Percentiles rank a stretch among this genome's conserved stretches.
Conservation (phyloP, 306 rosid species). For the peach (Prunus persica) region DNA sequence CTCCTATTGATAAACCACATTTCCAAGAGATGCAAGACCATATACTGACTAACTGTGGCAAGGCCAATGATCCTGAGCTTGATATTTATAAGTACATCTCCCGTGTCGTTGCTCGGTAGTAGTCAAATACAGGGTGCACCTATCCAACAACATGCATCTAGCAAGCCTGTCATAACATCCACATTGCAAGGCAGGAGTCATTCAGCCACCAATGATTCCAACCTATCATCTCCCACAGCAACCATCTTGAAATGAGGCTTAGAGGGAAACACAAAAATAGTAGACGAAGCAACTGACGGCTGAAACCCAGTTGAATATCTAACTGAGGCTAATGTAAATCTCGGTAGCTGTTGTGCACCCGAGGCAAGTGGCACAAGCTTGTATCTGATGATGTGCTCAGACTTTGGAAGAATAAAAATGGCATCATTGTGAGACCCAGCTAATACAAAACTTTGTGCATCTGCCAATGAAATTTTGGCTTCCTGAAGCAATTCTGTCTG, state of each 20-base stretch:
- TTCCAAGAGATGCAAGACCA: background rate
- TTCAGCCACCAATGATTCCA: constrained; percentile 52
- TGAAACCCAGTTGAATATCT: constrained; percentile 81
- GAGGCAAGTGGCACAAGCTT: constrained; percentile 90
- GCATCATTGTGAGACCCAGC: constrained; percentile 83
- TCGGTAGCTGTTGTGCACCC: constrained; percentile 76
- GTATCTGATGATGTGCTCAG: constrained; percentile 69
- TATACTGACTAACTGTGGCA: background rate
- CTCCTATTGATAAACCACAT: background rate
- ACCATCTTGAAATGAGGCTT: constrained; percentile 64
- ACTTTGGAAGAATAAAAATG: constrained; percentile 71
- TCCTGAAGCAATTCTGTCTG: constrained; percentile 81
- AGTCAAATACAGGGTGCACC: background rate
- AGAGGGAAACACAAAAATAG: constrained; percentile 74
- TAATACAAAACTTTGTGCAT: constrained; percentile 80
- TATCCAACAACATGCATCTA: background rate
- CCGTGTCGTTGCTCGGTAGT: background rate
- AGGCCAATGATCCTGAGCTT: background rate
- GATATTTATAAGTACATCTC: background rate
- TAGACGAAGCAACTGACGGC: constrained; percentile 42
- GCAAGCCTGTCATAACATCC: background rate
- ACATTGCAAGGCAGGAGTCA: constrained; percentile 17
- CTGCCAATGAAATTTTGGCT: constrained; percentile 69
- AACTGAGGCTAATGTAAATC: constrained; percentile 63
- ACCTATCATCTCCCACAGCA: constrained; percentile 35